Base-by-base conservation (phyloP, 192 early-diverging fungal species). In the Chytriomyces sp. region DNA sequence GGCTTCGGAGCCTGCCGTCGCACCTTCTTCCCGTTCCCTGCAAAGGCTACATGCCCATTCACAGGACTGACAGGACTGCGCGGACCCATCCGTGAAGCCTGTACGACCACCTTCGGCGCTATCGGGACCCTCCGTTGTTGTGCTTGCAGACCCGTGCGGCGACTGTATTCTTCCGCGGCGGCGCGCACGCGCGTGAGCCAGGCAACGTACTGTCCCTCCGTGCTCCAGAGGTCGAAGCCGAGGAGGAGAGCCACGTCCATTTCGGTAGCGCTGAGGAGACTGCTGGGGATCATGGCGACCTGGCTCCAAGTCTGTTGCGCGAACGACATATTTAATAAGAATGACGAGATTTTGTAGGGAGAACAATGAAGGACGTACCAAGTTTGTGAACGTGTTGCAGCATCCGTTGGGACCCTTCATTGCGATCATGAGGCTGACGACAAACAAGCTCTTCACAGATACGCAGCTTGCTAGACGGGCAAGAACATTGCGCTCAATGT, bases 351-450 rank as follows among this genome's bases (percentile, higher is more conserved):
- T 56, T 19, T 30, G 66, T 53, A 58, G 28, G 17, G 25, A 57
- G n/a, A 0, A 12, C 25, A 49, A 41, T 12, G 19, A 52, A 52
- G 33, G 26, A 49, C 71, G 2, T 12, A 73, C 71, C 60, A 31
- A 36, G 37, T 73, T 73, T 0, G 71, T 64, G 60, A 52, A 73
- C 14, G 71, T 64, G 52, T 73, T 73, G 34, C 59, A 59, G 39
- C 59, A 60, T 30, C 71, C 71, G 34, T 60, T 54, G 30, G 71
- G 71, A 63, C 22, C n/a, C 71, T 73, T 73, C 71, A 73, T 73
- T 30, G 71, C 71, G 12, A 73, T 12, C 71, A 73, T 73, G 52
- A 73, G 54, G 5, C 32, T 31, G 10, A 49, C 58, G 19, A 63
- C 44, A 63, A 62, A 73, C 5, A 63, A 5, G 19, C n/a, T 54